These are phyloP conservation scores for Gossypium herbaceum DNA, from an alignment of 345 rosid genomes.

Conservation along the genomic window DNA sequence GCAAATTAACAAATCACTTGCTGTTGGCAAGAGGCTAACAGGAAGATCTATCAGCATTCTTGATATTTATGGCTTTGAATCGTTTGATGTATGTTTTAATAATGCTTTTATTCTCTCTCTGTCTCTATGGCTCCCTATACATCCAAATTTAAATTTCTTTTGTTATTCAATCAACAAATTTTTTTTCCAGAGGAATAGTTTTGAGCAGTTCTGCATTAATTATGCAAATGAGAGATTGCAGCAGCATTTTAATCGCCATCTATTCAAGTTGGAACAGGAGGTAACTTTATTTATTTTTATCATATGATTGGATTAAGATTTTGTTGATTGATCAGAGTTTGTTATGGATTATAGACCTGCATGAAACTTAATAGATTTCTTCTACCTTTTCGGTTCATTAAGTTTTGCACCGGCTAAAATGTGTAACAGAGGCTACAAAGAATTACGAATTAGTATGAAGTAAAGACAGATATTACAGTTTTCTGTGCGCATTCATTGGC, in stretches of 20 bases:
- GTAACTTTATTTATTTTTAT: constrained; percentile 32
- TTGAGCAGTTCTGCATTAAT: constrained; percentile 98
- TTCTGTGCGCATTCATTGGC: neutral
- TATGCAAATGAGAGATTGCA: constrained; percentile 99
- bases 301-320: neutral
- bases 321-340: neutral
- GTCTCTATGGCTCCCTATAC: constrained; percentile 4
- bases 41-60: constrained; percentile 99
- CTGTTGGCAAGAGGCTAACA: constrained; percentile 86
- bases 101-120: constrained; percentile 17
- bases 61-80: constrained; percentile 98
- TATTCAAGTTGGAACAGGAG: constrained; percentile 99
- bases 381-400: neutral
- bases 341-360: neutral
- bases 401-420: neutral
- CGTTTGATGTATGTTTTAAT: constrained; percentile 70
- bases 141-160: neutral
- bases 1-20: constrained; percentile 92
- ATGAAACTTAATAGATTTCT: neutral
- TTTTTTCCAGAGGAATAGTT: constrained; percentile 80
- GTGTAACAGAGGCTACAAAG: neutral
- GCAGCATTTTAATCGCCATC: constrained; percentile 96
- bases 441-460: neutral
- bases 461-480: neutral
- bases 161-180: constrained; percentile 13